A percentile compares a stretch with the other conserved stretches of the same genome.
These are phyloP conservation scores for Apophysomyces trapeziformis DNA, from an alignment of 371 early-diverging fungal species.

Conservation along the genomic window DNA sequence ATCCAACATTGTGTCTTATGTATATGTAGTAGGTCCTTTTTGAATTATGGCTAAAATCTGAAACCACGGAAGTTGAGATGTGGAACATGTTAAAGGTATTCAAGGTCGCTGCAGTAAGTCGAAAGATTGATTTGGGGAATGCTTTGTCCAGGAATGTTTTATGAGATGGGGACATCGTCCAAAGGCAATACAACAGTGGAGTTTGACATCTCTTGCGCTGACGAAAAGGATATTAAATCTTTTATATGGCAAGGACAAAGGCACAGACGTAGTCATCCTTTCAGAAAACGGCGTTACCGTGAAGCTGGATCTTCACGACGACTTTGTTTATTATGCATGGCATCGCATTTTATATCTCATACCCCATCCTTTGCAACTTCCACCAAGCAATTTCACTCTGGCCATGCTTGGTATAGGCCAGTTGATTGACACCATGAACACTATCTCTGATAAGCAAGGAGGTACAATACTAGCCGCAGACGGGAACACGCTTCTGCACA, in stretches of 20 bases:
- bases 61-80: slow-evolving; percentile 67
- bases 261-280: slow-evolving; percentile 56
- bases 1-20: neutral
- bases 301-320: slow-evolving; percentile 64
- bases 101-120: neutral
- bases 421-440: slow-evolving; percentile 64
- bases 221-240: slow-evolving; percentile 65
- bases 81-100: slow-evolving; percentile 69
- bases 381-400: slow-evolving; percentile 66
- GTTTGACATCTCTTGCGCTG: slow-evolving; percentile 59
- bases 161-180: slow-evolving; percentile 75
- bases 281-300: slow-evolving; percentile 61
- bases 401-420: slow-evolving; percentile 70
- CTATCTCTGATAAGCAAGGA: slow-evolving; percentile 36
- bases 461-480: slow-evolving; percentile 49
- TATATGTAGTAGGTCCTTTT: slow-evolving; percentile 53
- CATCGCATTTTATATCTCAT: slow-evolving; percentile 68
- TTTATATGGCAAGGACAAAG: slow-evolving; percentile 66
- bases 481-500: slow-evolving; percentile 78
- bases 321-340: slow-evolving; percentile 77
- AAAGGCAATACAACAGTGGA: slow-evolving; percentile 74
- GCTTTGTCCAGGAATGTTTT: slow-evolving; percentile 49
- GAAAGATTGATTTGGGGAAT: neutral
- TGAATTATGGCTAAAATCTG: slow-evolving; percentile 78
- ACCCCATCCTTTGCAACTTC: slow-evolving; percentile 65